Conservation (phyloP, 2,329 filamentous ascomycete genomes). For the Ophiostoma novo-ulmi region DNA sequence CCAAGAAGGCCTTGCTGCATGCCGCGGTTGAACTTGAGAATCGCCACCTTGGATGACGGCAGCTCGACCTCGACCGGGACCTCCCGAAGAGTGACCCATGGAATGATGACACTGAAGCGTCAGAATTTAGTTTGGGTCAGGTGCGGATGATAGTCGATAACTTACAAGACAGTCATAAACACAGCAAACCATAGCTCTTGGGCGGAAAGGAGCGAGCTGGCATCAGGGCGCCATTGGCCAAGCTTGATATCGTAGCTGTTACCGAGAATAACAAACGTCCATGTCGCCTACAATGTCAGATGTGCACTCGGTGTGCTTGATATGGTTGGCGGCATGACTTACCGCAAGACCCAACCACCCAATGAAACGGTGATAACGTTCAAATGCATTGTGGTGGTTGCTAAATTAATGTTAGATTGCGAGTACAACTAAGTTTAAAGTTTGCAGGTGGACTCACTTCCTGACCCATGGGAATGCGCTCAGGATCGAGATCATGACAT, state of each 20-base stretch:
- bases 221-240: not conserved
- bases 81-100: not conserved
- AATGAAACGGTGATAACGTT: slow-evolving; percentile 1
- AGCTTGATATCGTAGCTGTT: slow-evolving; percentile 4
- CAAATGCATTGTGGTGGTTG: not conserved
- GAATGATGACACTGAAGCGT: not conserved
- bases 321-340: not conserved
- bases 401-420: not conserved
- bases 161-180: not conserved
- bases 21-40: slow-evolving; percentile 38
- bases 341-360: not conserved
- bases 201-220: not conserved
- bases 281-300: not conserved
- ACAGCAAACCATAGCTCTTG: not conserved
- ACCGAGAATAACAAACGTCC: not conserved
- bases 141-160: not conserved
- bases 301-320: not conserved
- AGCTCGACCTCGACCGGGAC: not conserved
- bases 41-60: slow-evolving; percentile 36
- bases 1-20: slow-evolving; percentile 42
- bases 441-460: not conserved
- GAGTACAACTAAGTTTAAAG: not conserved
- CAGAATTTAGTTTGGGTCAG: not conserved
- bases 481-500: not conserved
- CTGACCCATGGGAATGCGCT: not conserved